Evolutionary conservation across 371 early-diverging fungal species (phyloP), one percentile per base, ranked within the genome.

Genomic region (Haplosporangium sp.): DNA sequence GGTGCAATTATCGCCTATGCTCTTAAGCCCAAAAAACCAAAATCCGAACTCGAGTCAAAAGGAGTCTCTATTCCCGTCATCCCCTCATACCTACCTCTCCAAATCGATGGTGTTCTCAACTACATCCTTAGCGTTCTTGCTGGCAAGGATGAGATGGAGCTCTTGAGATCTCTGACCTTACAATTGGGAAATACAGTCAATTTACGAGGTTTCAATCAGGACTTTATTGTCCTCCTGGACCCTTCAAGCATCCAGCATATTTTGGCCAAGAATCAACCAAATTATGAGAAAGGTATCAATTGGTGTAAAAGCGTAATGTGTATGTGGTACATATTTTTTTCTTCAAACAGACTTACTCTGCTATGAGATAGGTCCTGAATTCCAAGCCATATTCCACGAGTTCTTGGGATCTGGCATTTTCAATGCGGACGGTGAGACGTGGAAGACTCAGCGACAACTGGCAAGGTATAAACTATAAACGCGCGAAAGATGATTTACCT

Each of bases 321-420:
- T 27, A 27, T 27, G 27, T 27, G 27, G 0, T 27, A 27, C 27
- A 27, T 27, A 27, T 27, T 27, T 27, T 27, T 27, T 27, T 27
- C 27, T 17, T 57, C 27, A 57, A 17, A 19, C 8, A 50, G 42
- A 34, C 37, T 15, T 19, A 50, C 50, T 34, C 34, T 40, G 15
- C 20, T 65, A 55, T n/a, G 63, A 40, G 17, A 63, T 61, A 66
- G 77, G 77, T 8, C 72, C 77, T 11, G 71, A 53, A 39, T 78
- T 78, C 19, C 70, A 70, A 35, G 74, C 62, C 20, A 70, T 73
- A 6, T 78, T 78, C 34, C 79, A 78, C 44, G 74, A 73, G 42
- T 78, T 78, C 48, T 47, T 78, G 17, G 79, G 79, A 11, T 73
- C 73, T 3, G 79, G 79, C 15, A 78, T 78, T 44, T 78, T 78